Conservation (phyloP, 352 stramenopile genomes). For the Phytopythium vexans region DNA sequence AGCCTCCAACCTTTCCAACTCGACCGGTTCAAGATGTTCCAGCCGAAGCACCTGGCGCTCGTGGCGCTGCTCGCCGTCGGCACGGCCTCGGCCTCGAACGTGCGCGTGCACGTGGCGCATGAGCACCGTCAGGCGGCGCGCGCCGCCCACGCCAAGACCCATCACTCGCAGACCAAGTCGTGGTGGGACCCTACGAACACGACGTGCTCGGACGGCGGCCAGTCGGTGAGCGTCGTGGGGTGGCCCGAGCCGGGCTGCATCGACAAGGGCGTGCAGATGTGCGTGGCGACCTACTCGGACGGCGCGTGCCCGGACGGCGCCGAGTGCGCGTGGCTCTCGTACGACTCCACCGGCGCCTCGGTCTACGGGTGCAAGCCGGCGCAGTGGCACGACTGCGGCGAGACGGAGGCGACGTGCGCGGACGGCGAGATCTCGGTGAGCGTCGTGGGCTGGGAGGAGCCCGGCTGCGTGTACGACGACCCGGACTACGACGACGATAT, state of each 20-base stretch:
- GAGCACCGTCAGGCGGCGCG: too few relatives aligned
- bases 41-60: conserved; percentile 1
- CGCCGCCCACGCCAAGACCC: too few relatives aligned
- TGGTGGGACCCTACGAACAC: conserved; percentile 5
- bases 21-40: background rate
- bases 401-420: background rate
- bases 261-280: conserved; percentile 1
- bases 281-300: conserved; percentile 2
- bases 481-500: background rate
- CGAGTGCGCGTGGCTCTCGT: background rate
- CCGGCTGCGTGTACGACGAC: too few relatives aligned
- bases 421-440: conserved; percentile 2
- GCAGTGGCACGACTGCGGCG: background rate
- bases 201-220: conserved; percentile 4
- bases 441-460: too few relatives aligned
- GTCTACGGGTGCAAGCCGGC: conserved; percentile 5
- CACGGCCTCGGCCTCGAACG: background rate
- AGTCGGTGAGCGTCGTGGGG: conserved; percentile 5
- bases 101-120: background rate
- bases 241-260: conserved; percentile 3
- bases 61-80: background rate
- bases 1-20: background rate
- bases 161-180: background rate
- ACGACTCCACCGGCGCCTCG: background rate
- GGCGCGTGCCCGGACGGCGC: conserved; percentile 4